A percentile compares a stretch with the other conserved stretches of the same genome.
Evolutionary conservation across 768 basidiomycete genomes (phyloP).

Genomic region (Podaxis pistillaris): DNA sequence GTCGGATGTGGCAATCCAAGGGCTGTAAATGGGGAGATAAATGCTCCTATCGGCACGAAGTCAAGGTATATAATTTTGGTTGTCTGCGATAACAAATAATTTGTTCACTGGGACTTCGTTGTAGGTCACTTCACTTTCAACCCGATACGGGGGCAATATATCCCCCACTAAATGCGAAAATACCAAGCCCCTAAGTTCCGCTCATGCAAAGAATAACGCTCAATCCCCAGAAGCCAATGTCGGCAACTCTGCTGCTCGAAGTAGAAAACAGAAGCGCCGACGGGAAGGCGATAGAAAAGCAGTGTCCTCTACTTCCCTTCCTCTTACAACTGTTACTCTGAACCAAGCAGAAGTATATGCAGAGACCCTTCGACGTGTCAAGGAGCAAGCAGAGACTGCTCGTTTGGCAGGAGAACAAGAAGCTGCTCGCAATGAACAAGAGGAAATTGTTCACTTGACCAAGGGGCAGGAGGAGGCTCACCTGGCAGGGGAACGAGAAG

Average conservation of each 20-base stretch:
- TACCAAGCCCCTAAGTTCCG: not conserved
- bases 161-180: not conserved
- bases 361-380: not conserved
- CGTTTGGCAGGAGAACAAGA: not conserved
- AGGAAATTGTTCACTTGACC: not conserved
- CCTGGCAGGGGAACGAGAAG: not conserved
- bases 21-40: slow-evolving; percentile 9
- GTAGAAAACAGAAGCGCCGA: not conserved
- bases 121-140: not conserved
- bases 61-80: not conserved
- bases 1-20: not conserved
- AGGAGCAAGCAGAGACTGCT: not conserved
- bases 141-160: not conserved
- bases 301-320: not conserved
- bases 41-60: slow-evolving; percentile 6
- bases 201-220: not conserved
- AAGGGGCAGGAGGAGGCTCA: not conserved
- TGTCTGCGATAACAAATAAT: not conserved
- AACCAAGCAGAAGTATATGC: not conserved
- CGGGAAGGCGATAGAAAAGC: not conserved
- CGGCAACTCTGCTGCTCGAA: not conserved
- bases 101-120: not conserved
- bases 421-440: not conserved
- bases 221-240: not conserved
- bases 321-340: not conserved